phyloP scores from a whole-genome alignment of 2,329 filamentous ascomycete genomes.

The Daldinia sp. region DNA sequence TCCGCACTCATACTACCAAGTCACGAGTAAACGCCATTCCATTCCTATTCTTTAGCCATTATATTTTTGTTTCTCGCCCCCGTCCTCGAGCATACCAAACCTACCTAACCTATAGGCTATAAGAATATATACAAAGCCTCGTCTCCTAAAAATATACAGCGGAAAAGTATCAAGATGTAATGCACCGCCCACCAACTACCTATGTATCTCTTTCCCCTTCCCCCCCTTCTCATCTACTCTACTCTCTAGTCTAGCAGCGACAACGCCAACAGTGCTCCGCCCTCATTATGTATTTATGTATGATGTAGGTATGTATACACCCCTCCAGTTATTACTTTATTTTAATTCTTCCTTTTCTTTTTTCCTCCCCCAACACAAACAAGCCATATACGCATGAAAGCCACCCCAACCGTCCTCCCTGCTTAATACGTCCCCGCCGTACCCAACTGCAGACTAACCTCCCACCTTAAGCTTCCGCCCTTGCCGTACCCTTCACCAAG shows the following conservation, averaged over 20 bases:
- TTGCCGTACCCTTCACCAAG: constrained; percentile 89
- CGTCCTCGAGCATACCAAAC: not conserved
- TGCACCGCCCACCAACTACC: not conserved
- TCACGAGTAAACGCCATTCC: not conserved
- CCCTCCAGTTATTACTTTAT: not conserved
- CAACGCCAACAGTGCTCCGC: not conserved
- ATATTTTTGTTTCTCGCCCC: constrained; percentile 9
- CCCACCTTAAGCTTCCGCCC: constrained; percentile 85
- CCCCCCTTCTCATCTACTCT: constrained; percentile 15
- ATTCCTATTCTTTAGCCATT: constrained; percentile 5
- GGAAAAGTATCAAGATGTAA: constrained; percentile 21
- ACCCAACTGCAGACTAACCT: constrained; percentile 87
- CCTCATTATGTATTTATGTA: constrained; percentile 4
- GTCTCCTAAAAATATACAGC: constrained; percentile 26
- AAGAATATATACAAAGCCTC: constrained; percentile 26
- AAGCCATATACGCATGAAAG: not conserved
- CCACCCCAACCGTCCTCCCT: too few relatives aligned
- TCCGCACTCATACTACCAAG: not conserved
- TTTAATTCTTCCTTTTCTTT: not conserved
- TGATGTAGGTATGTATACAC: constrained; percentile 3
- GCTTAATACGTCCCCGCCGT: constrained; percentile 43
- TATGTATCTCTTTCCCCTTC: not conserved
- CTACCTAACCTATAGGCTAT: not conserved
- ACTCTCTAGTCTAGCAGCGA: constrained; percentile 12
- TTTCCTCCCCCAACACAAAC: not conserved